Evolutionary conservation across 2,329 filamentous ascomycete species (phyloP), one percentile per base, ranked within the genome.

Genomic region (Byssoonygena ceratinophila): DNA sequence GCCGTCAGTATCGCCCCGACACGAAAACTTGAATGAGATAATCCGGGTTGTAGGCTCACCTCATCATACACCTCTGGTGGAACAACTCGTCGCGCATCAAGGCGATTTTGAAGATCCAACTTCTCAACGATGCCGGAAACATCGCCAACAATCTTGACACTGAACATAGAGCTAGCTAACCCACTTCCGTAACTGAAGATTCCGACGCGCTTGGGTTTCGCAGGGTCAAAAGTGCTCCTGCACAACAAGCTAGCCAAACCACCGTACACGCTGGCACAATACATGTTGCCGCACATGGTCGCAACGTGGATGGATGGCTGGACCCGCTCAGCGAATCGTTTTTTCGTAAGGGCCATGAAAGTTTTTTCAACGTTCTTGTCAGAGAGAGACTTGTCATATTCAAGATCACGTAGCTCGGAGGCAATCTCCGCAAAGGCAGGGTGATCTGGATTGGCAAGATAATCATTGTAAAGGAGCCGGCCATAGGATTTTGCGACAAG

Each of bases 351-450:
- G 54, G 67, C 76, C 83, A 92, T 87, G 70, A 92, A 92, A 57
- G 83, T 84, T 81, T 91, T 92, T 77, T 92, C 87, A 36, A 92
- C 79, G 50, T 76, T 78, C 77, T 88, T 90, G 76, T 92, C 87
- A 57, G 80, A 81, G 61, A 92, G 71, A 2, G 87, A 91, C 71
- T 83, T 82, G 64, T 83, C 75, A 71, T 91, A 91, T 66, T 86
- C 82, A 71, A 92, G 77, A 63, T 87, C 84, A 58, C 83, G 81
- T 56, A 91, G 73, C 70, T 90, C 86, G 39, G 83, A 77, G 50
- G 87, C 79, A 34, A 91, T 84, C 59, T 88, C 84, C 55, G 79
- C 79, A 64, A 91, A 92, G 52, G 76, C 76, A 44, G 82, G 71
- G 68, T 77, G 75, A 57, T 81, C 76, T 45, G 85, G 80, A 68